Percentiles rank a stretch among this genome's conserved stretches.
These are phyloP conservation scores for Verruconis gallopava DNA, from an alignment of 2,329 filamentous ascomycete species.

Conservation along the genomic window DNA sequence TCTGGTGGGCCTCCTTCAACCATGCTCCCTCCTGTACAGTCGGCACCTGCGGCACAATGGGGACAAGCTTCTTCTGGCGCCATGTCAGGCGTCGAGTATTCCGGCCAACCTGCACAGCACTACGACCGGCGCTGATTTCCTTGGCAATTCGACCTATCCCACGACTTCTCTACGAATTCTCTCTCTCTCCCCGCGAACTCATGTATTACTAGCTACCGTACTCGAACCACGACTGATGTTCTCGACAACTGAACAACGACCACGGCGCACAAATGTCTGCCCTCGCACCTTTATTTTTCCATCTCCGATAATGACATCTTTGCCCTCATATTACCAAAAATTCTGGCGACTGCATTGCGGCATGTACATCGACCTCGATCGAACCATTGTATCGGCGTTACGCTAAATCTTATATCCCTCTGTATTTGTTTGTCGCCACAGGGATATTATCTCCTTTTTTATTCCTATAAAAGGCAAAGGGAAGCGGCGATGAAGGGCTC, in stretches of 20 bases:
- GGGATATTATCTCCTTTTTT: no score
- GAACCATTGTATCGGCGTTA: not conserved
- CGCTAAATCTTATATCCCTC: no score
- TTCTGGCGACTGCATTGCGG: not conserved
- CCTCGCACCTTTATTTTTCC: no score
- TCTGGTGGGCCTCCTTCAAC: slow-evolving; percentile 2
- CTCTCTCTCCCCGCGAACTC: no score
- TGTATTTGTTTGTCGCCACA: no score
- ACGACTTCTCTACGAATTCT: no score
- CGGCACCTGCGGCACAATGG: slow-evolving; percentile 22
- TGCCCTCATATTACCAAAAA: not conserved
- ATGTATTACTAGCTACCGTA: not conserved
- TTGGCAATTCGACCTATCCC: slow-evolving; percentile 10
- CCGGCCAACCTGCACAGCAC: no score
- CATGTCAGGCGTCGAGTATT: slow-evolving; percentile 40
- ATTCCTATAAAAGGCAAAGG: no score
- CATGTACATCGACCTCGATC: not conserved
- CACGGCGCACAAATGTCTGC: not conserved
- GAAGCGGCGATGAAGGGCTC: no score
- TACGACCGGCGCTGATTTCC: no score
- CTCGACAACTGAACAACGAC: not conserved
- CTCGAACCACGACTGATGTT: not conserved
- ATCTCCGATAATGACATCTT: no score
- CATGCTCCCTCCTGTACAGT: slow-evolving; percentile 25
- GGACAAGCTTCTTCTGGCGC: slow-evolving; percentile 20